Conservation (phyloP, 116 monocot species). For the Dioscorea cayenensis region DNA sequence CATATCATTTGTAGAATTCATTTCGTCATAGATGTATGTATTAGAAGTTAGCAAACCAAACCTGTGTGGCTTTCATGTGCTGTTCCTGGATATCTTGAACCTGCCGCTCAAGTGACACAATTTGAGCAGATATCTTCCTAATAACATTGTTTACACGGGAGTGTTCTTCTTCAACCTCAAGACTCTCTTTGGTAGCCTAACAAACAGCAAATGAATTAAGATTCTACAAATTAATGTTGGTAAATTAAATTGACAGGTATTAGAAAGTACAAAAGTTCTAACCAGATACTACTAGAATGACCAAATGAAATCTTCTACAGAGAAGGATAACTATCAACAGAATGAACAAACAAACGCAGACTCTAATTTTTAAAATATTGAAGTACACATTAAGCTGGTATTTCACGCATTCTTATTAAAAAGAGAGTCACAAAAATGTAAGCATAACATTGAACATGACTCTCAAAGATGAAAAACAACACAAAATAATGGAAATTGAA, state of each 20-base stretch:
- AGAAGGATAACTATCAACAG: too few relatives aligned
- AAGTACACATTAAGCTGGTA: background rate
- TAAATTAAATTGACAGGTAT: too few relatives aligned
- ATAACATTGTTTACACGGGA: slow-evolving; percentile 34
- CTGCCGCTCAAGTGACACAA: slow-evolving; percentile 58
- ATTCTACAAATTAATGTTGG: background rate
- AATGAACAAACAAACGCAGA: too few relatives aligned
- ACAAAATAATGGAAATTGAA: background rate
- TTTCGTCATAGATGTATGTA: background rate
- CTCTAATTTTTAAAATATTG: too few relatives aligned
- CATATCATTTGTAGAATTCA: background rate
- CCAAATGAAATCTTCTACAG: too few relatives aligned
- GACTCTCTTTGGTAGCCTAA: slow-evolving; percentile 71
- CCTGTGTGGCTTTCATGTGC: slow-evolving; percentile 69
- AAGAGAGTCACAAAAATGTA: background rate
- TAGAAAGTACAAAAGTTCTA: too few relatives aligned
- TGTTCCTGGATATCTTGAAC: slow-evolving; percentile 63
- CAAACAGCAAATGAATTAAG: slow-evolving; percentile 1
- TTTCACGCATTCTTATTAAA: background rate
- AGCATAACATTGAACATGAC: background rate
- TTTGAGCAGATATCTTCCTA: slow-evolving; percentile 32
- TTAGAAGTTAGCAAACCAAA: slow-evolving; percentile 11
- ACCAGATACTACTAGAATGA: too few relatives aligned
- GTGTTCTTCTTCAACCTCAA: slow-evolving; percentile 59
- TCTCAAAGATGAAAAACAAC: background rate